These are phyloP conservation scores for Plasmodium sp. DNA, from an alignment of 169 alveolate species.

Conservation along the genomic window DNA sequence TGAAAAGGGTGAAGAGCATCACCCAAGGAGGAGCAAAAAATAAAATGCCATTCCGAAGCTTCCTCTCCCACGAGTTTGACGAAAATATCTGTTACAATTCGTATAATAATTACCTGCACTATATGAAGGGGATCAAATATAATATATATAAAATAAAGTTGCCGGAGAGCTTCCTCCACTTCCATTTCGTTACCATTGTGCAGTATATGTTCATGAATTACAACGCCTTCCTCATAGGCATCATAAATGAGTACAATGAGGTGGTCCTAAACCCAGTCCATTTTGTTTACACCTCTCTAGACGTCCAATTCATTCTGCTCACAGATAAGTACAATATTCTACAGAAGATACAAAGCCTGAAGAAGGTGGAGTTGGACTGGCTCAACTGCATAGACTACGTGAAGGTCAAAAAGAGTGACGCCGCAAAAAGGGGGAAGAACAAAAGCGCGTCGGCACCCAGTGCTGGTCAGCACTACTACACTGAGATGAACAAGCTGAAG, in stretches of 20 bases:
- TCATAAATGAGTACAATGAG: slow-evolving; percentile 38
- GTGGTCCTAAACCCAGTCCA: slow-evolving; percentile 50
- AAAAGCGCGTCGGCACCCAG: neutral
- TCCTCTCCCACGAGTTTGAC: slow-evolving; percentile 4
- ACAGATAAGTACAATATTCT: slow-evolving; percentile 46
- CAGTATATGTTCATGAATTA: slow-evolving; percentile 68
- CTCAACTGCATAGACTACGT: slow-evolving; percentile 6
- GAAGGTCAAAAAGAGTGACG: slow-evolving; percentile 1
- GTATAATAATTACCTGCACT: slow-evolving; percentile 57
- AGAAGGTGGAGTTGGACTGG: slow-evolving; percentile 58
- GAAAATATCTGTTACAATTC: slow-evolving; percentile 11
- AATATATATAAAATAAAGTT: slow-evolving; percentile 62
- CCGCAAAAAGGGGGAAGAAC: neutral
- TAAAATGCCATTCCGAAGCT: neutral
- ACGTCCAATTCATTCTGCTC: slow-evolving; percentile 25
- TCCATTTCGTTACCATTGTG: slow-evolving; percentile 58
- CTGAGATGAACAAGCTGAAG: slow-evolving; percentile 14
- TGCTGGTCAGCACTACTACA: neutral
- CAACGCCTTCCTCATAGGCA: slow-evolving; percentile 64
- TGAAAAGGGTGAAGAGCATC: neutral
- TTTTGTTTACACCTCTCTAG: slow-evolving; percentile 12
- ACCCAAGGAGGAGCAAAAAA: slow-evolving; percentile 4
- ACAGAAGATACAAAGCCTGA: slow-evolving; percentile 9
- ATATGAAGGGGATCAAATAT: slow-evolving; percentile 65
- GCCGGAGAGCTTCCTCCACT: slow-evolving; percentile 27